Percentiles rank a stretch among this genome's conserved stretches.
Conservation (phyloP, 2,329 filamentous ascomycete species). For the Geosmithia flava region DNA sequence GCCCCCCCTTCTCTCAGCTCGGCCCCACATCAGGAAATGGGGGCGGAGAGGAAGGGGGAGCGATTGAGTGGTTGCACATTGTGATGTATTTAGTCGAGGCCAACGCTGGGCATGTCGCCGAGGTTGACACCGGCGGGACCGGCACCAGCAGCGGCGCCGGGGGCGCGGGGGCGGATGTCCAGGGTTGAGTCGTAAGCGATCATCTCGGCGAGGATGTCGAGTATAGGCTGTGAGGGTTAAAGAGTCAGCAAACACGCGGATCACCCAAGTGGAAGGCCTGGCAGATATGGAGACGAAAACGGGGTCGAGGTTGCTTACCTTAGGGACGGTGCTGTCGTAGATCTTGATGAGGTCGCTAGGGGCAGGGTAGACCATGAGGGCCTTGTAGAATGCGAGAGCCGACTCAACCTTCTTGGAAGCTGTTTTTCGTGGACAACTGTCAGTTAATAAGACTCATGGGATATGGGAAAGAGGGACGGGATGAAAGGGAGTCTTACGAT, state of each 20-base stretch:
- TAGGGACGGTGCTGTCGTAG: slow-evolving; percentile 97
- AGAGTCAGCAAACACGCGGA: background rate
- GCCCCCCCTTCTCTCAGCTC: background rate
- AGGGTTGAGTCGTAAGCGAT: slow-evolving; percentile 78
- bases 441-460: background rate
- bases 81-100: slow-evolving; percentile 33
- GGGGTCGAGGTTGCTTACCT: slow-evolving; percentile 39
- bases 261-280: background rate
- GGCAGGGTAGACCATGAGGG: slow-evolving; percentile 94
- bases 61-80: background rate
- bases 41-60: background rate
- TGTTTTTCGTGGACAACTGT: slow-evolving; percentile 17
- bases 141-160: slow-evolving; percentile 11
- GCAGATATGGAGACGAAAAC: background rate
- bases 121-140: slow-evolving; percentile 25
- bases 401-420: slow-evolving; percentile 65
- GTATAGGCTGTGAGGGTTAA: slow-evolving; percentile 51
- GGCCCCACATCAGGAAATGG: background rate
- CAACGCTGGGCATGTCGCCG: slow-evolving; percentile 35
- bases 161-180: slow-evolving; percentile 37
- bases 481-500: slow-evolving; percentile 48
- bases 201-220: slow-evolving; percentile 96
- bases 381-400: slow-evolving; percentile 94
- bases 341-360: slow-evolving; percentile 88
- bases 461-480: too few relatives aligned